Base-by-base conservation (phyloP, 768 basidiomycete species). In the Pseudohyphozyma bogoriensis region DNA sequence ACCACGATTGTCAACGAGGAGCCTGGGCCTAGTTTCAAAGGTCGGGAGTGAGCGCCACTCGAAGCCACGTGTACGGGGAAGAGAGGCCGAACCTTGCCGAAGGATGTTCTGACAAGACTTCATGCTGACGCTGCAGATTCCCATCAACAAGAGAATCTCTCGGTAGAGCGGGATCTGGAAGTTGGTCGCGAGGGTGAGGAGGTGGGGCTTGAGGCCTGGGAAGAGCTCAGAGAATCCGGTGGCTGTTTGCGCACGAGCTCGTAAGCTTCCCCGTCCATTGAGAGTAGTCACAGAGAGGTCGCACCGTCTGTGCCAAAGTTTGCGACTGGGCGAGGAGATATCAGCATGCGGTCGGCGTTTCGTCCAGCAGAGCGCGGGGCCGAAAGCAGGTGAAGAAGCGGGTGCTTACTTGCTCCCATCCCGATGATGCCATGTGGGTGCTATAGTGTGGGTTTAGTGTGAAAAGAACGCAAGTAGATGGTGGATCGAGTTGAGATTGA, bases 351-450 rank as follows among this genome's bases (percentile, higher is more conserved):
- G n/a, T n/a, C n/a, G 87, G 89, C 92, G 56, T 45, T 50, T 24
- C 62, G 44, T n/a, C n/a, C n/a, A n/a, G n/a, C n/a, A n/a, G n/a
- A n/a, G n/a, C n/a, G n/a, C n/a, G n/a, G n/a, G n/a, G n/a, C n/a
- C n/a, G n/a, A n/a, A 15, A 53, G 20, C 36, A 36, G 35, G 24
- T 15, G 36, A 18, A 44, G 26, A 56, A 49, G 31, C 37, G 15
- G 33, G 46, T 37, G 49, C 55, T 16, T 29, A 62, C 60, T 53
- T 13, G 75, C 86, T 70, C 77, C 93, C 91, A 95, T 96, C 69
- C 93, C 92, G 72, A 99, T 96, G 66, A 99, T 96, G 42, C 91
- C 95, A 74, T 99, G 95, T 22, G 95, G 95, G 74, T 99, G 95
- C 74, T 96, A 96, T 11, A 93, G 49, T 57, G 32, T 26, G 12